Base-by-base conservation (phyloP, 345 rosid genomes). In the Noccaea caerulescens region DNA sequence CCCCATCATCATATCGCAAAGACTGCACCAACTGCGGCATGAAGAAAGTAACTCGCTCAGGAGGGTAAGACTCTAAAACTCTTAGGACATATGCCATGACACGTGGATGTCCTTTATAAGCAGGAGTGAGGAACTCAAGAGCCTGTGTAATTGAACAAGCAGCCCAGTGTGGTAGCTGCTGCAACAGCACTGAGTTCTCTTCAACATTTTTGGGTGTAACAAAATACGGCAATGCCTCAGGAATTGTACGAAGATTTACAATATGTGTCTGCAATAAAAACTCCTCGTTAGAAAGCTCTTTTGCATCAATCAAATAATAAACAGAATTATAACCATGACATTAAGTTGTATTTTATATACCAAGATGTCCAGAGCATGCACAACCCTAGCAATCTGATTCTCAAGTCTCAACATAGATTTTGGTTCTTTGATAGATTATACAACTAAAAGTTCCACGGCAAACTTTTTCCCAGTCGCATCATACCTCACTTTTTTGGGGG, bases 131-230 rank as follows among this genome's bases (percentile, higher is more conserved):
- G 75, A 95, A 95, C 81, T 88, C 98, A 12, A 95, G 98, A 69
- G 96, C 98, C 84, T 87, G 92, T 34, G 97, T 92, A 43, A 95
- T 83, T 75, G 99, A 92, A 81, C 98, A 95, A 81, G 97, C 89
- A 71, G 99, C 94, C 98, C 99, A 95, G 81, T 95, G 99, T 9
- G 99, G 99, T 72, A 95, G 80, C 82, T 95, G 99, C 79, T 92
- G 98, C 87, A 95, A 73, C 80, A 95, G 93, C 58, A 69, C 86
- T 32, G 99, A 95, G 73, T 95, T 85, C 75, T 92, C 97, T 64
- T 92, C 98, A 77, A 92, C 96, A 77, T 90, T 92, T 81, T 85
- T 92, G 11, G 97, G 98, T 58, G 91, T 92, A 68, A 95, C 97
- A 85, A 95, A 86, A 77, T 84, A 92, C 8, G 99, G 99, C 82